These are phyloP conservation scores for Pseudogymnoascus sp. DNA, from an alignment of 2,329 filamentous ascomycete genomes.

Conservation along the genomic window DNA sequence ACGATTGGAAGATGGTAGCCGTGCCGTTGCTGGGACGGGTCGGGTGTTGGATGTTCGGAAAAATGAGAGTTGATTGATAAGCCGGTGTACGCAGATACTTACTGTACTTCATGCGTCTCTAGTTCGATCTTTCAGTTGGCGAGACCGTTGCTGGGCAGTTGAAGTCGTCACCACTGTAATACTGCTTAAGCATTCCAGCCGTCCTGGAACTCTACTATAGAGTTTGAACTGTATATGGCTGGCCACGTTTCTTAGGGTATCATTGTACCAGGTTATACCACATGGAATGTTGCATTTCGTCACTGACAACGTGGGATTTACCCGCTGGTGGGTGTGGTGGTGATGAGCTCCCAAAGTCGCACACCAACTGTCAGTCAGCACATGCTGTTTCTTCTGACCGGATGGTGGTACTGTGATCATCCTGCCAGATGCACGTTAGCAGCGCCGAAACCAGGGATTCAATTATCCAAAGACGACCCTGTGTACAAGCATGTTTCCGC, in stretches of 20 bases:
- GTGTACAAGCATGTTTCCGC: not conserved
- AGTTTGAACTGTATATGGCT: not conserved
- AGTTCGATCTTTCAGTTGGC: not conserved
- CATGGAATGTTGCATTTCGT: not conserved
- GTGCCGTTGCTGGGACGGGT: not conserved
- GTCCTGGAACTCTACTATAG: not conserved
- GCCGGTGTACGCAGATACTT: not conserved
- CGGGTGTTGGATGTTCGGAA: not conserved
- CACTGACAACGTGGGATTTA: not conserved
- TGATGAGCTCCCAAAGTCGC: not conserved
- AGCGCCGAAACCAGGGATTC: conserved; percentile 1
- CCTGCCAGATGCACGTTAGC: not conserved
- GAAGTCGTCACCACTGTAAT: not conserved
- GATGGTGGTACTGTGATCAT: not conserved
- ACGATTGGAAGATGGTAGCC: not conserved
- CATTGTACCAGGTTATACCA: not conserved
- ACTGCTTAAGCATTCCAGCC: not conserved
- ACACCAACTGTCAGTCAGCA: not conserved
- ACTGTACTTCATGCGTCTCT: not conserved
- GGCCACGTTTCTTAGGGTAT: not conserved
- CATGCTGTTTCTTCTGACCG: not conserved
- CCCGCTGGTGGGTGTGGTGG: not conserved
- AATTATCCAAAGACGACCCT: not conserved
- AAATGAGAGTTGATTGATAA: not conserved
- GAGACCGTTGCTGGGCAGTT: not conserved